Evolutionary conservation across 148 eudicot species (phyloP).

Genomic region (Chenopodium album): DNA sequence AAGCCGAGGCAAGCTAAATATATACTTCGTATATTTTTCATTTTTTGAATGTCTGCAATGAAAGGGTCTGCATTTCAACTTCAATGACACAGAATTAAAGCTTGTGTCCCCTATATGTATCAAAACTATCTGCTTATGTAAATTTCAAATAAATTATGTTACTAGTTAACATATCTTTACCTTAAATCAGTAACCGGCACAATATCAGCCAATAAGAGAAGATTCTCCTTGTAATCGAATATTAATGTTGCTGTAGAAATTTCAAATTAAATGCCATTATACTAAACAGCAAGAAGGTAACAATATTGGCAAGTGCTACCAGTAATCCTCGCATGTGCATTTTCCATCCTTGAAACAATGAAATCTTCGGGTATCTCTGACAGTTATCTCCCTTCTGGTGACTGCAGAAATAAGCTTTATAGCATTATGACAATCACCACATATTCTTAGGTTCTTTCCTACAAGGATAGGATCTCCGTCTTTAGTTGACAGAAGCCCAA

Average conservation of each 20-base stretch:
- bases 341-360: slow-evolving; percentile 69
- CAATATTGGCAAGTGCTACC: slow-evolving; percentile 34
- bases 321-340: slow-evolving; percentile 83
- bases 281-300: background rate
- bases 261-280: background rate
- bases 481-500: slow-evolving; percentile 57
- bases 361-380: slow-evolving; percentile 73
- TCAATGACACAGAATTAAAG: background rate
- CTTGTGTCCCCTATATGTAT: background rate
- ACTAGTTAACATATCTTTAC: background rate
- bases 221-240: background rate
- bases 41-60: background rate
- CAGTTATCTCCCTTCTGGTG: slow-evolving; percentile 63
- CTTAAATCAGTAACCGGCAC: background rate
- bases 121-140: background rate
- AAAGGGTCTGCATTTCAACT: background rate
- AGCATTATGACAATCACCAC: slow-evolving; percentile 86
- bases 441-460: slow-evolving; percentile 76
- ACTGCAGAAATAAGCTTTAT: slow-evolving; percentile 56
- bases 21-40: no score
- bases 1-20: no score
- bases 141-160: background rate
- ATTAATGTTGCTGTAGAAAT: background rate
- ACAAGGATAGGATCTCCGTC: slow-evolving; percentile 55
- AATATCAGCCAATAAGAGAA: background rate